Evolutionary conservation across 495 filamentous ascomycete species (phyloP), one percentile per base, ranked within the genome.

Genomic region (Penicillium dipodomyicola): DNA sequence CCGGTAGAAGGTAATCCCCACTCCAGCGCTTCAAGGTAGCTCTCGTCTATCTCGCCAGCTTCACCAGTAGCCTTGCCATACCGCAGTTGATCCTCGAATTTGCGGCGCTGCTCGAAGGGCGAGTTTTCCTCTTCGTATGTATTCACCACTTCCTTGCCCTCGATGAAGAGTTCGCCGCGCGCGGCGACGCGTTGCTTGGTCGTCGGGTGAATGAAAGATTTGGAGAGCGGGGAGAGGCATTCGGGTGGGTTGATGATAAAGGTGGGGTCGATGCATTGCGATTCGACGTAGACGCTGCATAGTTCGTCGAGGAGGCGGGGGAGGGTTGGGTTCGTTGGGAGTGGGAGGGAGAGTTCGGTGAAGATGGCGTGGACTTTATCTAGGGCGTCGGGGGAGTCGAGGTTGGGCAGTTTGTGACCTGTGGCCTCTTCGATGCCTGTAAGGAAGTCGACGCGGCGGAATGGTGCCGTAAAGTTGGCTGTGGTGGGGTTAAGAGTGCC

Each of bases 111-210:
- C 56, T 87, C 89, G 29, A 85, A 85, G 0, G 94, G 95, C 43
- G 89, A 89, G 72, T 97, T 98, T 72, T 98, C 94, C 74, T 98
- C 94, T 73, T 98, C 94, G 75, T 98, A 98, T 65, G 88, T 90
- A 69, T 98, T 98, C 9, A 93, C 89, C 32, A 96, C 73, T 65
- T 98, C 94, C 44, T 80, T 79, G 14, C 87, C 85, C 40, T 80
- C 67, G 64, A 96, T 82, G 73, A 97, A 97, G 37, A 98, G 84
- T 69, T 98, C 94, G 3, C 87, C 89, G 40, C 94, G 86, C 3
- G 90, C 89, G 3, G 91, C 85, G 15, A 91, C 82, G 41, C 65
- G 71, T 60, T 96, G 91, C n/a, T 78, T 71, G 0, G 82, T 89
- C 2, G 64, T 65, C 1, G 83, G 80, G 54, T 81, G 72, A 22